Base-by-base conservation (phyloP, 192 early-diverging fungal genomes). In the Gaertneriomyces sp. region DNA sequence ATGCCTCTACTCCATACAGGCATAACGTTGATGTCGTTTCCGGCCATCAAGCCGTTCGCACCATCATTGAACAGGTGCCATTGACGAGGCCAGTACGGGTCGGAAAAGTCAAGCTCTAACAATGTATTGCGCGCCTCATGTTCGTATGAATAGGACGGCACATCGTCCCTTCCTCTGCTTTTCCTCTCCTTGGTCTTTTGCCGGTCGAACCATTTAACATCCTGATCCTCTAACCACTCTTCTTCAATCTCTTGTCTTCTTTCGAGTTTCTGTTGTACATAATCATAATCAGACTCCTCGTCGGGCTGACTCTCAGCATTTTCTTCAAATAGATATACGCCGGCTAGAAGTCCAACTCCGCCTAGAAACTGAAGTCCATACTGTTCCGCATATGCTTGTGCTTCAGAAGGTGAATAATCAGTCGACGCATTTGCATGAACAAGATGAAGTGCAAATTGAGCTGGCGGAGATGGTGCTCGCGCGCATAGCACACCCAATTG, bases 11-110 rank as follows among this genome's bases (percentile, higher is more conserved):
- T 69, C 97, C 97, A 99, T 25, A 89, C 83, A 38, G 85, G 77
- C 89, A 91, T 87, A n/a, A 98, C 86, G 74, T 98, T 98, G 53
- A 98, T 82, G 69, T 98, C 94, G 75, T 91, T 79, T 10, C 89
- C 88, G 14, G 45, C 45, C 17, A 61, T 55, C 12, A 60, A 39
- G 4, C 74, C 78, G 40, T 71, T 70, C n/a, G 44, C 9, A 33
- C 78, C 78, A 58, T 79, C 78, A 51, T 79, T 79, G 51, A 64
- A 64, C 79, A 91, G 77, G 69, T 91, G 88, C 90, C 90, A 91
- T 66, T 91, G 90, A 39, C 85, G 70, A 61, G 72, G 70, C 75
- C 90, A 88, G 19, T 83, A 79, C 56, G 89, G 89, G 70, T 91
- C 90, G 42, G 64, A 51, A 54, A 75, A 76, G 45, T 47, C 53